Percentiles rank a stretch among this genome's conserved stretches.
These are phyloP conservation scores for Cytospora chrysosperma DNA, from an alignment of 2,329 filamentous ascomycete genomes.

Conservation along the genomic window DNA sequence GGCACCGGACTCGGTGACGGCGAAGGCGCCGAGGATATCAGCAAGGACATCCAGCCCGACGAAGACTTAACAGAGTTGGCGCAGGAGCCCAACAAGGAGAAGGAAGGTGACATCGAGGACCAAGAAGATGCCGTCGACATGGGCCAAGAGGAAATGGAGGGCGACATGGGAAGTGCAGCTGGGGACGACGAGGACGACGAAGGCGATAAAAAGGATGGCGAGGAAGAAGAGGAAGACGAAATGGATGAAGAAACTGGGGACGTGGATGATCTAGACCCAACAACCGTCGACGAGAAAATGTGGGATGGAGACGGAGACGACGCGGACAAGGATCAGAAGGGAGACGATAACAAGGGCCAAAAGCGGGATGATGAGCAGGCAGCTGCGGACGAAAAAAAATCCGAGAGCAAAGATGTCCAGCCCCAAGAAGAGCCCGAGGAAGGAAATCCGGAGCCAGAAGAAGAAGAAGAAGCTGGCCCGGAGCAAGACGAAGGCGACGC, in stretches of 20 bases:
- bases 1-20: constrained; percentile 95
- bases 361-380: constrained; percentile 64
- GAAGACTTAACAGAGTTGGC: constrained; percentile 91
- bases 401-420: constrained; percentile 40
- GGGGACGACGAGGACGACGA: constrained; percentile 61
- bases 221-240: constrained; percentile 67
- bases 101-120: constrained; percentile 67
- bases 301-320: constrained; percentile 87
- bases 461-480: constrained; percentile 46
- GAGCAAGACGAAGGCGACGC: constrained; percentile 57
- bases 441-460: constrained; percentile 38
- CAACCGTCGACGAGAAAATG: constrained; percentile 95
- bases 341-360: constrained; percentile 68
- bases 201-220: constrained; percentile 59
- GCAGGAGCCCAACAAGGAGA: constrained; percentile 72
- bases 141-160: constrained; percentile 89
- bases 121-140: constrained; percentile 87
- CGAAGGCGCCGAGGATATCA: constrained; percentile 94
- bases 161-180: constrained; percentile 69
- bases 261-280: constrained; percentile 86
- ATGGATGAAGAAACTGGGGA: constrained; percentile 89
- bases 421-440: constrained; percentile 46
- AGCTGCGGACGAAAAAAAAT: constrained; percentile 59
- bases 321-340: constrained; percentile 78
- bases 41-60: constrained; percentile 91